phyloP scores from a whole-genome alignment of 805 yeast genomes.

The Pichia nanzhaoensis region DNA sequence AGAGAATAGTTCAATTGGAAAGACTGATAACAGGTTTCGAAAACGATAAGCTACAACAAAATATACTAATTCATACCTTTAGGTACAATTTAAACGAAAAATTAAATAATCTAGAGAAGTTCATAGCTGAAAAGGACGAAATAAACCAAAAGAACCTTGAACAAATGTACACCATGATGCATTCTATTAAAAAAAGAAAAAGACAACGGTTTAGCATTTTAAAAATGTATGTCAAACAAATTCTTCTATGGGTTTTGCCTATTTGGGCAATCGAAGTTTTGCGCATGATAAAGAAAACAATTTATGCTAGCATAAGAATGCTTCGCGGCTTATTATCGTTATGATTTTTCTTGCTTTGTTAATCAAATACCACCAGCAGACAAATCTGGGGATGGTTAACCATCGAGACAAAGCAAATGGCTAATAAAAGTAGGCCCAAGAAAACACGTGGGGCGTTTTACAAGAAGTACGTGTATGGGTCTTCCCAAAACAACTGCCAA shows the following conservation, averaged over 20 bases:
- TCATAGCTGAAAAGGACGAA: neutral
- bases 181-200: slow-evolving; percentile 3
- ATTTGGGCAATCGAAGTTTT: neutral
- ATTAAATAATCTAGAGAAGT: slow-evolving; percentile 11
- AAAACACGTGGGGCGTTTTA: slow-evolving; percentile 70
- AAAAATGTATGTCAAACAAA: slow-evolving; percentile 4
- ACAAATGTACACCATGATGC: neutral
- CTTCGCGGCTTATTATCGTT: slow-evolving; percentile 1
- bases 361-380: neutral
- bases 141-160: slow-evolving; percentile 1
- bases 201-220: neutral
- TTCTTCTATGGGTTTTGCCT: slow-evolving; percentile 1
- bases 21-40: slow-evolving; percentile 5
- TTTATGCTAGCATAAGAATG: neutral
- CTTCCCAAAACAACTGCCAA: neutral
- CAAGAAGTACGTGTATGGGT: slow-evolving; percentile 60
- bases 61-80: slow-evolving; percentile 10
- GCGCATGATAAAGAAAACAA: neutral
- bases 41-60: slow-evolving; percentile 12
- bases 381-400: too few relatives aligned
- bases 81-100: slow-evolving; percentile 11
- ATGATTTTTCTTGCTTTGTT: neutral
- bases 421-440: slow-evolving; percentile 82
- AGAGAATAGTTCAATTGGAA: slow-evolving; percentile 3
- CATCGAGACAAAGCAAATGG: slow-evolving; percentile 38